Evolutionary conservation across 139 green algal species (phyloP).

Genomic region (Eudorina sp.): DNA sequence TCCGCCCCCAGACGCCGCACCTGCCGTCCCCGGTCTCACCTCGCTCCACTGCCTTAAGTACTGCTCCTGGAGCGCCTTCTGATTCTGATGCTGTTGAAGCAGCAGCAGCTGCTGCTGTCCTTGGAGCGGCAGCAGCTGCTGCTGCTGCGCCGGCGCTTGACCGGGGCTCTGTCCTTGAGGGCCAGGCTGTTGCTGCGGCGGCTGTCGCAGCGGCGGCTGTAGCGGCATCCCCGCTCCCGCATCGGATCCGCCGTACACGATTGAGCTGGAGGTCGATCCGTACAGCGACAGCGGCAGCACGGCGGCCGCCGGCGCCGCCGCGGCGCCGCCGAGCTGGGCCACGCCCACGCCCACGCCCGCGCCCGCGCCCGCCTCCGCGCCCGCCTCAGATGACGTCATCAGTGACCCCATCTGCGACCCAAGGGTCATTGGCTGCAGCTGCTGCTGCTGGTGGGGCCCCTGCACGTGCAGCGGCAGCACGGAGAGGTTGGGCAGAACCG

Average conservation of each 20-base stretch:
- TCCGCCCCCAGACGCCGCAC: neutral
- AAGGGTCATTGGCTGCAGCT: neutral
- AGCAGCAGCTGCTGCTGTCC: no score
- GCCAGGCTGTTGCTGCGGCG: neutral
- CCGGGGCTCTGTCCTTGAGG: neutral
- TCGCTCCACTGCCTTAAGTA: conserved; percentile 25
- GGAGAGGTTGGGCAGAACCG: no score
- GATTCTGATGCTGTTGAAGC: neutral
- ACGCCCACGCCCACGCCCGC: no score
- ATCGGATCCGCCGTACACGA: no score
- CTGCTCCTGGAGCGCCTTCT: neutral
- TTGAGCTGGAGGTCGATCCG: no score
- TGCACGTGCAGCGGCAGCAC: no score
- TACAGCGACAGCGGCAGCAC: no score
- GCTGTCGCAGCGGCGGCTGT: no score
- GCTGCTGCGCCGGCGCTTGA: neutral
- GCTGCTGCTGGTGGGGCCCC: neutral
- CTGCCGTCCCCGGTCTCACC: neutral
- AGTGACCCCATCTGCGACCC: neutral
- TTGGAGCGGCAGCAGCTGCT: neutral
- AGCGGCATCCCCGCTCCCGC: no score
- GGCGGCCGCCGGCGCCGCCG: no score
- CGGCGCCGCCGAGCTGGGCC: no score
- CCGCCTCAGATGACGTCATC: neutral
- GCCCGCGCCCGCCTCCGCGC: neutral